phyloP scores from a whole-genome alignment of 495 filamentous ascomycete species.

The Penicillium bovifimosum region DNA sequence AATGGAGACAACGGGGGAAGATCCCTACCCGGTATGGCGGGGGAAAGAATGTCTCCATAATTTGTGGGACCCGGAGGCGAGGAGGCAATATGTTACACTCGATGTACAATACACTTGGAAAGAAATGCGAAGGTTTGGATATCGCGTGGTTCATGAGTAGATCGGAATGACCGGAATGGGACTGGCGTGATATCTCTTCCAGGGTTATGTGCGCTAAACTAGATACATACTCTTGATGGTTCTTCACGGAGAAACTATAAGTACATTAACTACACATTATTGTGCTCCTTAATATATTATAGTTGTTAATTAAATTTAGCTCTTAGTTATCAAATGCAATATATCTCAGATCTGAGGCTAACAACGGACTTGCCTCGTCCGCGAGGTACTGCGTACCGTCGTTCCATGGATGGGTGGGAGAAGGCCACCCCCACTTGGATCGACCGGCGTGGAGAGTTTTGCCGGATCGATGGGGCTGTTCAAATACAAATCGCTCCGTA shows the following conservation, averaged over 20 bases:
- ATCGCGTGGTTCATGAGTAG: not conserved
- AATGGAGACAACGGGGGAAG: slow-evolving; percentile 4
- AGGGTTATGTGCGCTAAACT: not conserved
- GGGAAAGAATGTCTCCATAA: not conserved
- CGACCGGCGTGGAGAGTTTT: too few relatives aligned
- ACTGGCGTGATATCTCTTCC: not conserved
- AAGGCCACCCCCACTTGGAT: too few relatives aligned
- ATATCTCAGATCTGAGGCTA: slow-evolving; percentile 7
- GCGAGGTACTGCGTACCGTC: too few relatives aligned
- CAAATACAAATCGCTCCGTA: too few relatives aligned
- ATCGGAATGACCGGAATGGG: not conserved
- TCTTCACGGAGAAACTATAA: too few relatives aligned
- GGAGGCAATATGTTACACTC: not conserved
- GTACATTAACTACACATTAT: too few relatives aligned
- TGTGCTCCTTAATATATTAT: not conserved
- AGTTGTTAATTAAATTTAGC: too few relatives aligned
- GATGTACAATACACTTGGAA: not conserved
- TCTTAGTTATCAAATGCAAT: not conserved
- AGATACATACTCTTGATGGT: not conserved
- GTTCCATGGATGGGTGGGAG: too few relatives aligned
- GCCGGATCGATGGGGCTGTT: too few relatives aligned
- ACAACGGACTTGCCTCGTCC: not conserved
- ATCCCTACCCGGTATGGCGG: slow-evolving; percentile 20
- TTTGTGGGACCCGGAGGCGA: not conserved
- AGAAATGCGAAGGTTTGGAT: too few relatives aligned